A percentile compares a stretch with the other conserved stretches of the same genome.
These are phyloP conservation scores for Colletotrichum sp. DNA, from an alignment of 2,329 filamentous ascomycete genomes.

Conservation along the genomic window DNA sequence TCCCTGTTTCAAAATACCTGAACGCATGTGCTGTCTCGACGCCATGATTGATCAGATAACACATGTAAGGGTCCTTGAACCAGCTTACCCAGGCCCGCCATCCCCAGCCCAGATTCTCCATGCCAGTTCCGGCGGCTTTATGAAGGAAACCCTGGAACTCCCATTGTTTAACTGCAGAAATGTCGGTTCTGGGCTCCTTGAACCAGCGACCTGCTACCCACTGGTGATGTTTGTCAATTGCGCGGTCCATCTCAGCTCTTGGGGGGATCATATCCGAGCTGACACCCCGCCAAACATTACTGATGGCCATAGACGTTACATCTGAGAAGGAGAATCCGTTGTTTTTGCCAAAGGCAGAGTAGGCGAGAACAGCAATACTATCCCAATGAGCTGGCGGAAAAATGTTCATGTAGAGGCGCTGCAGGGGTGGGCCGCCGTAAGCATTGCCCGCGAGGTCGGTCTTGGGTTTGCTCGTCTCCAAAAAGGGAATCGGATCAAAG, in stretches of 20 bases:
- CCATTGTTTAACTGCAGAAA: constrained; percentile 29
- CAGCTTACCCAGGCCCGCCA: constrained; percentile 46
- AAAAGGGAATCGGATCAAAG: constrained; percentile 24
- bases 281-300: constrained; percentile 41
- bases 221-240: constrained; percentile 29
- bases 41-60: constrained; percentile 40
- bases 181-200: constrained; percentile 20
- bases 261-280: constrained; percentile 31
- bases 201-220: constrained; percentile 29
- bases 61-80: constrained; percentile 39
- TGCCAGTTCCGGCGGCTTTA: constrained; percentile 42
- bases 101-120: constrained; percentile 46
- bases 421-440: constrained; percentile 32
- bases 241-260: constrained; percentile 29
- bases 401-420: constrained; percentile 42
- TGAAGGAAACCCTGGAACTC: constrained; percentile 40
- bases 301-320: constrained; percentile 41
- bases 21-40: constrained; percentile 45
- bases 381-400: constrained; percentile 42
- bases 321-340: constrained; percentile 38
- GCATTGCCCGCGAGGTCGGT: constrained; percentile 16
- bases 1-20: constrained; percentile 44
- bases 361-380: constrained; percentile 38
- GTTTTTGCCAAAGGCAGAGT: constrained; percentile 32
- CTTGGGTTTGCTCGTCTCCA: constrained; percentile 25